Base-by-base conservation (phyloP, 169 alveolate species). In the Cryptosporidium parvum region DNA sequence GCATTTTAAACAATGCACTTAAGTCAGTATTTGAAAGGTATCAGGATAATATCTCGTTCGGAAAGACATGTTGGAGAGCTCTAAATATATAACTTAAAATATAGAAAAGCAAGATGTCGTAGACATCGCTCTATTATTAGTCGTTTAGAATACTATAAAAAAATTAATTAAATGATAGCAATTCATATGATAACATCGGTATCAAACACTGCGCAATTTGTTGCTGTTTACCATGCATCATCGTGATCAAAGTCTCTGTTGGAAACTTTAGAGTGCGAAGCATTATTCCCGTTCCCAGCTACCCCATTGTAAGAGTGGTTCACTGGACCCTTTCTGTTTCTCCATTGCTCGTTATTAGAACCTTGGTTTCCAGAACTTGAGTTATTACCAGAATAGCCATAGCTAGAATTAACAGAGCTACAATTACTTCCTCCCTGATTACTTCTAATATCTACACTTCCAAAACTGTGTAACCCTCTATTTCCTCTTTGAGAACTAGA, bases 211-310 rank as follows among this genome's bases (percentile, higher is more conserved):
- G 52, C 14, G 14, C 12, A 5, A 65, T 31, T 65, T 37, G 29
- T 29, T 31, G 42, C 16, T 16, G 42, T 23, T 42, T 45, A 80
- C 89, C 89, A 80, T 29, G 89, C 89, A 45, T 80, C 89, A 65
- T 80, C 89, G 35, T 80, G 89, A 44, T 80, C 89, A 23, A 65
- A 80, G 68, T 80, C 89, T 80, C 75, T 80, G 12, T 80, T 80
- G 2, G 75, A 26, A 29, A 59, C 68, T 39, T 67, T 80, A 62
- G 67, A 58, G 62, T 51, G 65, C 12, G 89, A 62, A 80, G 80
- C 75, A 65, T 80, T 80, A 80, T 59, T 80, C 33, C 72, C 72
- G 48, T 65, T 65, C 52, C 72, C 72, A 29, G 84, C 4, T 44
- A n/a, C 37, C 23, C 59, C 59, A 29, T 48, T 70, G 44, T 44